Conservation (phyloP, 2,329 filamentous ascomycete genomes). For the Fusarium begoniae region DNA sequence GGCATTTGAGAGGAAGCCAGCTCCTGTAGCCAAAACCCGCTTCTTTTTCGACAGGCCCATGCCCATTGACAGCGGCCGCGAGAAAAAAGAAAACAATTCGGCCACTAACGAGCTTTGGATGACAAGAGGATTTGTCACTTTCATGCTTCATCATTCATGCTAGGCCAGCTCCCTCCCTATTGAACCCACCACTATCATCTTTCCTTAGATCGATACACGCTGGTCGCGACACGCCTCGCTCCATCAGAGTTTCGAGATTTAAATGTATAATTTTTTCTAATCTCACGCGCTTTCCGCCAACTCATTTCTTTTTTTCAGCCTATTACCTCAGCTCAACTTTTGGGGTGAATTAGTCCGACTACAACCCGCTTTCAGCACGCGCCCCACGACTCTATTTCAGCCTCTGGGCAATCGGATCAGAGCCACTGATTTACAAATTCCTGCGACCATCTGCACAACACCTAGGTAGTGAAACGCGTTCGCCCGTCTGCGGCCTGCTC, state of each 20-base stretch:
- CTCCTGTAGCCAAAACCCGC: conserved; percentile 20
- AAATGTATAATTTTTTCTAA: not conserved
- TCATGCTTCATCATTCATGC: not conserved
- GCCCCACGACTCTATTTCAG: conserved; percentile 36
- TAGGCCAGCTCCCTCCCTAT: conserved; percentile 3
- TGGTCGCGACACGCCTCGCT: conserved; percentile 13
- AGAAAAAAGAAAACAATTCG: conserved; percentile 13
- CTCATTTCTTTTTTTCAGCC: conserved; percentile 26
- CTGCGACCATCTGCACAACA: conserved; percentile 19
- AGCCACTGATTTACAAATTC: conserved; percentile 31
- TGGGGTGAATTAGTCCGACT: conserved; percentile 19
- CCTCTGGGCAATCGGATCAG: conserved; percentile 32
- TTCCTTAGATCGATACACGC: conserved; percentile 15
- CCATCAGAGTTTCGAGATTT: not conserved
- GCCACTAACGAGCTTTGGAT: conserved; percentile 15
- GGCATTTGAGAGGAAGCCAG: conserved; percentile 17
- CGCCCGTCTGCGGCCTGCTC: not conserved
- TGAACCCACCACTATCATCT: not conserved
- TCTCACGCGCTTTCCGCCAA: conserved; percentile 21
- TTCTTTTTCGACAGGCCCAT: conserved; percentile 31
- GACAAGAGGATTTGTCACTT: conserved; percentile 7
- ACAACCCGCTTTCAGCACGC: conserved; percentile 31
- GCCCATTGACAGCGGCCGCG: conserved; percentile 25
- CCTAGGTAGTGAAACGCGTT: conserved; percentile 18
- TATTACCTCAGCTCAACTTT: conserved; percentile 21